Evolutionary conservation across 2,329 filamentous ascomycete species (phyloP), one percentile per base, ranked within the genome.

Genomic region (Akanthomyces lecanii): DNA sequence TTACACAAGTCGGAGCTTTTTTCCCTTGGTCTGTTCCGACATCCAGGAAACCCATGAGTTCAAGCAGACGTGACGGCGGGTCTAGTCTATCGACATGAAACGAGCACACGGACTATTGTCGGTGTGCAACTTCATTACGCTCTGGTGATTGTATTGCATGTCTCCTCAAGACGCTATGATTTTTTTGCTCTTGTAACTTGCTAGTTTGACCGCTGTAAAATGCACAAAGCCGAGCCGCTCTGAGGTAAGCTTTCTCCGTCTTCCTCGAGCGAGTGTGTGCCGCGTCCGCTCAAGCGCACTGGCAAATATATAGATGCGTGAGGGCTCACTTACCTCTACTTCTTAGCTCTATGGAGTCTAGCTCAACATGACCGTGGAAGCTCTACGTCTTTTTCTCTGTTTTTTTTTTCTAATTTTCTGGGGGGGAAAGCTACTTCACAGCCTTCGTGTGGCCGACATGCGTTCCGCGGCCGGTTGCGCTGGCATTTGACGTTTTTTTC

Each of bases 81-180:
- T 59, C 56, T 30, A 51, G 56, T 59, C 33, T 18, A 40, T 16
- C 5, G 28, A 44, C 47, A 33, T 61, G 58, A 61, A 61, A 61
- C 58, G 8, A 23, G 48, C 25, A 53, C 58, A 61, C 48, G 58
- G 58, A 61, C 58, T 52, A 28, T 18, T 23, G 47, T 61, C 47
- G 38, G 57, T 61, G 57, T 52, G n/a, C 48, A 61, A 36, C 58
- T 52, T 44, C 58, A 38, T 44, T 52, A 18, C 16, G 47, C 45
- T 40, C 21, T 28, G 45, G 30, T 21, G 56, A 40, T 23, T 59
- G 11, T 7, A 45, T 36, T 57, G 16, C 42, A 36, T 10, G 21
- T 59, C 45, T 40, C 10, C 45, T 21, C 21, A 23, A 1, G 30
- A 45, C 45, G 56, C 56, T 51, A 21, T 59, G 36, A 42, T 42